Percentiles rank a stretch among this genome's conserved stretches.
phyloP scores from a whole-genome alignment of 768 basidiomycete species.

The Trametes elegans region DNA sequence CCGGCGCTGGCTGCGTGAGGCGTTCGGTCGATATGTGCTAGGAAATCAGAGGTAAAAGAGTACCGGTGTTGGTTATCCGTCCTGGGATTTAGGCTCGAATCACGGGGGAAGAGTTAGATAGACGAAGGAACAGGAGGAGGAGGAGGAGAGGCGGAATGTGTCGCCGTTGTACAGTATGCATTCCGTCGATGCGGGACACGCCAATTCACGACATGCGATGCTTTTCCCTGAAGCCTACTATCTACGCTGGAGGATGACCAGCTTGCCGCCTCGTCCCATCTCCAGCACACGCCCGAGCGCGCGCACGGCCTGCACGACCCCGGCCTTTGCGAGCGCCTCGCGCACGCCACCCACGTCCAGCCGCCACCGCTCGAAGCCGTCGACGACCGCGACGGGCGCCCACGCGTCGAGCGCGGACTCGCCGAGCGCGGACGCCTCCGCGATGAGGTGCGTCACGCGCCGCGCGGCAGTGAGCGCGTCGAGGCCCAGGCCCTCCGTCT shows the following conservation, averaged over 20 bases:
- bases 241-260: conserved; percentile 22
- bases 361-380: conserved; percentile 44
- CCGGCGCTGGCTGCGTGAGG: not conserved
- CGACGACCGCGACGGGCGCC: conserved; percentile 43
- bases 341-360: conserved; percentile 17
- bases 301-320: conserved; percentile 7
- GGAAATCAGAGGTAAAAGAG: too few relatives aligned
- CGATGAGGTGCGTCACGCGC: conserved; percentile 62
- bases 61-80: too few relatives aligned
- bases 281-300: conserved; percentile 13
- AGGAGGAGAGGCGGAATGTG: too few relatives aligned
- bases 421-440: conserved; percentile 38
- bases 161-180: too few relatives aligned
- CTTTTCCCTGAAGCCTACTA: too few relatives aligned
- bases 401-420: conserved; percentile 30
- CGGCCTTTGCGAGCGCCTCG: conserved; percentile 2
- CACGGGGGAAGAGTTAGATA: too few relatives aligned
- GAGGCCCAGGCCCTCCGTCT: conserved; percentile 65
- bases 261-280: conserved; percentile 23
- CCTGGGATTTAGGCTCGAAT: too few relatives aligned
- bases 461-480: conserved; percentile 37
- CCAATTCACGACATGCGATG: too few relatives aligned
- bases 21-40: not conserved
- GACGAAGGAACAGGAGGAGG: too few relatives aligned
- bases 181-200: too few relatives aligned